Percentiles rank a stretch among this genome's conserved stretches.
phyloP scores from a whole-genome alignment of 257 asterid genomes.

The Paulownia fortunei region DNA sequence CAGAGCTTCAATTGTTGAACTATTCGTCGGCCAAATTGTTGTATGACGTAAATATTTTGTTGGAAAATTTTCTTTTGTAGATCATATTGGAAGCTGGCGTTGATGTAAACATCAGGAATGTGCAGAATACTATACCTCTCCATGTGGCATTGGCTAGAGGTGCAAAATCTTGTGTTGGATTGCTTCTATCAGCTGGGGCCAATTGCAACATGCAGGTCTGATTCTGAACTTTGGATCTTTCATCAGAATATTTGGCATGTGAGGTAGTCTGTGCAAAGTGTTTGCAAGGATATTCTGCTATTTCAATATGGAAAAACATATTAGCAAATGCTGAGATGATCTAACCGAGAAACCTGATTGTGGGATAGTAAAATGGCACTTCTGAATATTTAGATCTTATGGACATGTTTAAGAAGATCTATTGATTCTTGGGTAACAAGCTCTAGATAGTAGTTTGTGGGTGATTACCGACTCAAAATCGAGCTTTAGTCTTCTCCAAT shows the following conservation, averaged over 20 bases:
- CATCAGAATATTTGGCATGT: conserved; percentile 15
- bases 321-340: conserved; percentile 28
- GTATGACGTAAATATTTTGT: conserved; percentile 18
- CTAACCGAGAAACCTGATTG: background rate
- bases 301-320: conserved; percentile 6
- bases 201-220: conserved; percentile 88
- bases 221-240: conserved; percentile 27
- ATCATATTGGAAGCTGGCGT: conserved; percentile 95
- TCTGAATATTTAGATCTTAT: conserved; percentile 17
- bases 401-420: conserved; percentile 10
- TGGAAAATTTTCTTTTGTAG: conserved; percentile 45
- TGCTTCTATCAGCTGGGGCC: conserved; percentile 96
- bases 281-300: background rate
- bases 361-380: conserved; percentile 9
- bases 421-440: conserved; percentile 17
- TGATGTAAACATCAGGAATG: conserved; percentile 88
- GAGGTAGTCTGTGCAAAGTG: conserved; percentile 1
- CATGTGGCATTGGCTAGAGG: conserved; percentile 99
- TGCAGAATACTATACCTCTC: conserved; percentile 86
- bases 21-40: conserved; percentile 17
- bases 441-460: conserved; percentile 2
- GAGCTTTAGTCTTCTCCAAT: conserved; percentile 25
- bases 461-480: background rate
- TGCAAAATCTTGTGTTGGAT: conserved; percentile 91
- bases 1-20: conserved; percentile 4